Percentiles rank a stretch among this genome's conserved stretches.
phyloP scores from a whole-genome alignment of 345 rosid species.

The Sisymbrium irio region DNA sequence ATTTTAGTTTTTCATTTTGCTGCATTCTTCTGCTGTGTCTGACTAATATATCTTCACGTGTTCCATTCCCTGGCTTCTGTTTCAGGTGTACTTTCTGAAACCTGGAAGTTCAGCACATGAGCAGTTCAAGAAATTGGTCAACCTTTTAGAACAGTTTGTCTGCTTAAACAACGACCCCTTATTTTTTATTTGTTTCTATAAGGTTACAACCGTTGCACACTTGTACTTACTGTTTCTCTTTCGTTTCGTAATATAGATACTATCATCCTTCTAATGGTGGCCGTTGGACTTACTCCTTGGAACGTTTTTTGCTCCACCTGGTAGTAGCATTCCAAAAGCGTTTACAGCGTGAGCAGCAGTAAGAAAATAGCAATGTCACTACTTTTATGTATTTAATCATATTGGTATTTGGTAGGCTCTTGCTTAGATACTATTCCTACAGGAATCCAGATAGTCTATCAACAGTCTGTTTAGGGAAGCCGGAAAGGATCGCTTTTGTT shows the following conservation, averaged over 20 bases:
- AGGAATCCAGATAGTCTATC: slow-evolving; percentile 52
- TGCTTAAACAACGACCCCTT: slow-evolving; percentile 1
- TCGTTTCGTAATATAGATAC: slow-evolving; percentile 52
- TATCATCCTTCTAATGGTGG: slow-evolving; percentile 99
- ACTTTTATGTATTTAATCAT: slow-evolving; percentile 15
- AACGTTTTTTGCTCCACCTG: slow-evolving; percentile 72
- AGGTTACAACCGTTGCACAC: neutral
- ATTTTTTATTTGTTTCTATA: slow-evolving; percentile 7
- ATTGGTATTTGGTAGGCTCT: slow-evolving; percentile 34
- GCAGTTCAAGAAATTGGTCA: slow-evolving; percentile 85
- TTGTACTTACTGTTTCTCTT: slow-evolving; percentile 20
- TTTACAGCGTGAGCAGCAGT: slow-evolving; percentile 83
- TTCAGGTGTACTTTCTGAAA: slow-evolving; percentile 82
- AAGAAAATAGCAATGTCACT: slow-evolving; percentile 38
- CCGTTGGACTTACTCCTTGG: slow-evolving; percentile 97
- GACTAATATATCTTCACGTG: slow-evolving; percentile 27
- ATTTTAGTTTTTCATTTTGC: slow-evolving; percentile 5
- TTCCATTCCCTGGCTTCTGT: slow-evolving; percentile 20
- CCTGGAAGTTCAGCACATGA: slow-evolving; percentile 69
- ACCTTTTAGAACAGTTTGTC: slow-evolving; percentile 98
- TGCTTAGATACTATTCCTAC: slow-evolving; percentile 35
- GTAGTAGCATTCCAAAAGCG: slow-evolving; percentile 90
- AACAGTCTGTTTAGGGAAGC: slow-evolving; percentile 54
- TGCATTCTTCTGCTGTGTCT: slow-evolving; percentile 26
- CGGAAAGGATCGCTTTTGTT: slow-evolving; percentile 75